These are phyloP conservation scores for Microbotryum saponariae DNA, from an alignment of 1,284 basidiomycete species.

Conservation along the genomic window DNA sequence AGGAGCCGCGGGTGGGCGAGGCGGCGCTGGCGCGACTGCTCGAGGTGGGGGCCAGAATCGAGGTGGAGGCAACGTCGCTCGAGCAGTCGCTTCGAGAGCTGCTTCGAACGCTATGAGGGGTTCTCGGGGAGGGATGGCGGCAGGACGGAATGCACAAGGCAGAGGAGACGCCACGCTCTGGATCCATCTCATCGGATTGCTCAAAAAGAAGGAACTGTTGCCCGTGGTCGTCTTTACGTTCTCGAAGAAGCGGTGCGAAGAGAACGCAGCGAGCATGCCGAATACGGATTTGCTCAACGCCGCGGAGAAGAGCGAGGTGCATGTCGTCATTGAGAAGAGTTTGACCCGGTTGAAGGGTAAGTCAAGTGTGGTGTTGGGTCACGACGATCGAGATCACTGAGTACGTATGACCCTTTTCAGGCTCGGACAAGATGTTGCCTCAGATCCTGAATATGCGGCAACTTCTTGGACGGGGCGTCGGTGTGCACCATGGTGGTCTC, in stretches of 20 bases:
- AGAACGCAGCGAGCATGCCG: slow-evolving; percentile 81
- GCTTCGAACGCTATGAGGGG: slow-evolving; percentile 35
- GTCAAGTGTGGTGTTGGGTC: slow-evolving; percentile 17
- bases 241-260: slow-evolving; percentile 94
- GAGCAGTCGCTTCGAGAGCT: slow-evolving; percentile 29
- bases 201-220: slow-evolving; percentile 76
- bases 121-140: slow-evolving; percentile 19
- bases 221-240: slow-evolving; percentile 97
- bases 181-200: slow-evolving; percentile 79
- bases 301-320: slow-evolving; percentile 91
- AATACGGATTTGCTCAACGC: slow-evolving; percentile 79
- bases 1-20: slow-evolving; percentile 62
- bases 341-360: slow-evolving; percentile 80
- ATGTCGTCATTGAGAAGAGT: slow-evolving; percentile 87
- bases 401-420: slow-evolving; percentile 44
- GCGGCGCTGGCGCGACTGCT: slow-evolving; percentile 50
- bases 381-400: not conserved
- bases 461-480: slow-evolving; percentile 83
- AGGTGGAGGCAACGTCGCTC: slow-evolving; percentile 22
- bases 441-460: slow-evolving; percentile 91
- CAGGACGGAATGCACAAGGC: slow-evolving; percentile 51
- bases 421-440: slow-evolving; percentile 84
- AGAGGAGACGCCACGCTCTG: slow-evolving; percentile 66
- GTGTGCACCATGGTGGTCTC: slow-evolving; percentile 94
- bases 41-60: slow-evolving; percentile 47